Percentiles rank a stretch among this genome's conserved stretches.
These are phyloP conservation scores for Fraxinus ornus DNA, from an alignment of 305 asterid species.

Conservation along the genomic window DNA sequence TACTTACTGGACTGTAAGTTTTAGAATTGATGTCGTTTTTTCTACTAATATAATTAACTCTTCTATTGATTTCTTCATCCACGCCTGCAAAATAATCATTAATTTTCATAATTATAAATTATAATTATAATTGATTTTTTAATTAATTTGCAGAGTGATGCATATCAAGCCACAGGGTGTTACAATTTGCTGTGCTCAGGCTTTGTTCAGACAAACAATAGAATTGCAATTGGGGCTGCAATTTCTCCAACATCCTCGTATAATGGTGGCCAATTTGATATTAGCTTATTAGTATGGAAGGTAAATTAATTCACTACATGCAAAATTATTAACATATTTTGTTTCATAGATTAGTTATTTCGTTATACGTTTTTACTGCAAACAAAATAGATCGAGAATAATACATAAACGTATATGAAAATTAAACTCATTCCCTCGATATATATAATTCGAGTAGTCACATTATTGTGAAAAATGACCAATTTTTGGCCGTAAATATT, in stretches of 20 bases:
- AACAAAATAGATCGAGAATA: neutral
- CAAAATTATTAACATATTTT: neutral
- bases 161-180: constrained; percentile 86
- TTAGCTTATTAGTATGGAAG: constrained; percentile 91
- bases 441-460: neutral
- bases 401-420: neutral
- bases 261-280: constrained; percentile 85
- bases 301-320: constrained; percentile 21
- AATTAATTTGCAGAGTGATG: constrained; percentile 71
- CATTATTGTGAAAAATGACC: neutral
- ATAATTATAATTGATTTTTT: neutral
- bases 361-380: neutral
- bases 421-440: too few relatives aligned
- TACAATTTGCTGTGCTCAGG: constrained; percentile 98
- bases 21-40: neutral
- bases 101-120: constrained; percentile 2
- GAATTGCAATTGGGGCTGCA: constrained; percentile 95
- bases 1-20: constrained; percentile 65
- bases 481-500: neutral
- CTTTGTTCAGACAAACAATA: constrained; percentile 84
- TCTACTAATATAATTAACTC: neutral
- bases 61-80: neutral
- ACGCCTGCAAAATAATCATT: constrained; percentile 4
- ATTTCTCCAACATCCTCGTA: constrained; percentile 86
- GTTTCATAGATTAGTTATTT: neutral